phyloP scores from a whole-genome alignment of 148 eudicot species.

The Chenopodium formosanum region DNA sequence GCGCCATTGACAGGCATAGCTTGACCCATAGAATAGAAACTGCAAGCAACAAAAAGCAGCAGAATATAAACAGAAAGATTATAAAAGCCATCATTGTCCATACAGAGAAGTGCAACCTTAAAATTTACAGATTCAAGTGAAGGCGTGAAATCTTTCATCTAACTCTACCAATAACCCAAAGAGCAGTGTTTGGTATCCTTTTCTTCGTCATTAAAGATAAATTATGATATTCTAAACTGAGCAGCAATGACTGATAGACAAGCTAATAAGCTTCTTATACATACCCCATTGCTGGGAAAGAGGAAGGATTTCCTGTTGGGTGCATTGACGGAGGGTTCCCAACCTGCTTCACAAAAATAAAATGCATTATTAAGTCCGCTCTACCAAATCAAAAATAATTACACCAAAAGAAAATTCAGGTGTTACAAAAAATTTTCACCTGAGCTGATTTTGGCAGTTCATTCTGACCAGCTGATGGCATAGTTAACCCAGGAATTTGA shows the following conservation, averaged over 20 bases:
- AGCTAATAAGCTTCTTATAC: not conserved
- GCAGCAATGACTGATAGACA: not conserved
- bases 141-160: too few species aligned
- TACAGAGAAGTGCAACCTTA: not conserved
- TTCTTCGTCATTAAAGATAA: not conserved
- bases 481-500: slow-evolving; percentile 68
- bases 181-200: not conserved
- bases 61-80: not conserved
- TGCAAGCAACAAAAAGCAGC: slow-evolving; percentile 29
- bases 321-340: slow-evolving; percentile 51
- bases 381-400: not conserved
- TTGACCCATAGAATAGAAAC: slow-evolving; percentile 53
- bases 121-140: too few species aligned
- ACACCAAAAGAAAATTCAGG: not conserved
- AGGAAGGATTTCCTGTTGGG: slow-evolving; percentile 49
- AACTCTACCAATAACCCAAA: not conserved
- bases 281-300: slow-evolving; percentile 54
- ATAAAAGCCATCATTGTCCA: not conserved
- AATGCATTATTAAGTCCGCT: not conserved
- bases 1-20: slow-evolving; percentile 52
- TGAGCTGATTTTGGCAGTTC: slow-evolving; percentile 65
- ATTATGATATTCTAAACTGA: not conserved
- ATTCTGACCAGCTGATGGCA: slow-evolving; percentile 57
- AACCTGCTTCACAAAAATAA: slow-evolving; percentile 40
- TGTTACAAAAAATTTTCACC: slow-evolving; percentile 37